Conservation (phyloP, 2,329 filamentous ascomycete species). For the Botryotinia narcissicola region DNA sequence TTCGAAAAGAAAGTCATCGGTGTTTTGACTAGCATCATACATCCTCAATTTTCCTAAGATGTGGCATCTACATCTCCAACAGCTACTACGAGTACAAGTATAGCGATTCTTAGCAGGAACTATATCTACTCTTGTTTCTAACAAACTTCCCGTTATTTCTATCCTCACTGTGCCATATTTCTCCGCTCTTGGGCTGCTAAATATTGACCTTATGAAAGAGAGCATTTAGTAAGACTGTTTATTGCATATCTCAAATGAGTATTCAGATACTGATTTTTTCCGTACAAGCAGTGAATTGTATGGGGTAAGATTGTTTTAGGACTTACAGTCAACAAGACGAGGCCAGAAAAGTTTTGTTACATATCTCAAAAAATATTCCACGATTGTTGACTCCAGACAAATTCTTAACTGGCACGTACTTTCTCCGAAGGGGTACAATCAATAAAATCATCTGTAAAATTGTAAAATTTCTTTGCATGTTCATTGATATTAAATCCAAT, state of each 20-base stretch:
- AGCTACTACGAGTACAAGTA: not conserved
- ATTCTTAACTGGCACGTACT: not conserved
- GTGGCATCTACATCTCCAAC: not conserved
- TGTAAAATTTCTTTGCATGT: no score
- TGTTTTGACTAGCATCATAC: not conserved
- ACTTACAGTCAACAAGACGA: no score
- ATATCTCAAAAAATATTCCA: not conserved
- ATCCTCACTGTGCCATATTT: no score
- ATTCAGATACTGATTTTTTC: not conserved
- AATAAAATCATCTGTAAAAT: no score
- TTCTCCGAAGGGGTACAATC: no score
- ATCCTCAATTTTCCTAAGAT: not conserved
- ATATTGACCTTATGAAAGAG: not conserved
- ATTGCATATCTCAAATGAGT: not conserved
- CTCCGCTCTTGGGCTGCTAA: not conserved
- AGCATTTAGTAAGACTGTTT: accelerated
- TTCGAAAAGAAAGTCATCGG: not conserved
- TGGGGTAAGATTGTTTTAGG: not conserved
- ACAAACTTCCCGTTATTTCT: not conserved
- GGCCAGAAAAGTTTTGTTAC: not conserved
- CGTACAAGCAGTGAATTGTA: no score
- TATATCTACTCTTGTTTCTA: not conserved
- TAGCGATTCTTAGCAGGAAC: not conserved
- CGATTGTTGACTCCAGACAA: not conserved
- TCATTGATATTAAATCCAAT: no score